A percentile compares a stretch with the other conserved stretches of the same genome.
Conservation (phyloP, 331 rosid species). For the Pyrus hybrid region DNA sequence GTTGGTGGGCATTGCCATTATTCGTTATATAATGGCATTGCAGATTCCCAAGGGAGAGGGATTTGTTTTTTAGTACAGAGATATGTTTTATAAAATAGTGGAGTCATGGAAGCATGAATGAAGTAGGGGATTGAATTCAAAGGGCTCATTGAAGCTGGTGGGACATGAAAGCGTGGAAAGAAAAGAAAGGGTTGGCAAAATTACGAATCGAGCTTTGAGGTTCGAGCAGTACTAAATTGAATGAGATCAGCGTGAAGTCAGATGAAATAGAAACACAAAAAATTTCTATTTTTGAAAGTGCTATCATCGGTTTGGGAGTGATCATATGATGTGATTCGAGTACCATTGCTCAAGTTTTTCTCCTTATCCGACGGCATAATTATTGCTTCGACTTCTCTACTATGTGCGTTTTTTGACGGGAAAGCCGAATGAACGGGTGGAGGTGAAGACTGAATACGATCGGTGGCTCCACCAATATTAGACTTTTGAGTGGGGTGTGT, state of each 20-base stretch:
- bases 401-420: not conserved
- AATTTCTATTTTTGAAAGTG: too few relatives aligned
- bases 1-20: constrained; percentile 62
- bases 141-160: constrained; percentile 38
- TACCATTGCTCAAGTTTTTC: not conserved
- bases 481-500: constrained; percentile 27
- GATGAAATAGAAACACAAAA: not conserved
- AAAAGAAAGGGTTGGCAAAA: constrained; percentile 12
- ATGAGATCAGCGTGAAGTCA: not conserved
- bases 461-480: not conserved
- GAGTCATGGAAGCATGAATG: constrained; percentile 36
- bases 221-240: not conserved
- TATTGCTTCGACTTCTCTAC: not conserved
- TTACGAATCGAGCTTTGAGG: not conserved
- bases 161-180: constrained; percentile 19
- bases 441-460: not conserved
- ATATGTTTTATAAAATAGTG: constrained; percentile 22
- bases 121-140: constrained; percentile 53
- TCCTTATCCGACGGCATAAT: too few relatives aligned
- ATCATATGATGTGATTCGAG: too few relatives aligned
- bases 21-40: constrained; percentile 50
- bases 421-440: not conserved
- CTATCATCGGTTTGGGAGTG: too few relatives aligned
- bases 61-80: constrained; percentile 28
- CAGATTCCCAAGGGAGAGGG: constrained; percentile 80